A percentile compares a stretch with the other conserved stretches of the same genome.
Evolutionary conservation across 768 basidiomycete species (phyloP).

Genomic region (Mycena filopes): DNA sequence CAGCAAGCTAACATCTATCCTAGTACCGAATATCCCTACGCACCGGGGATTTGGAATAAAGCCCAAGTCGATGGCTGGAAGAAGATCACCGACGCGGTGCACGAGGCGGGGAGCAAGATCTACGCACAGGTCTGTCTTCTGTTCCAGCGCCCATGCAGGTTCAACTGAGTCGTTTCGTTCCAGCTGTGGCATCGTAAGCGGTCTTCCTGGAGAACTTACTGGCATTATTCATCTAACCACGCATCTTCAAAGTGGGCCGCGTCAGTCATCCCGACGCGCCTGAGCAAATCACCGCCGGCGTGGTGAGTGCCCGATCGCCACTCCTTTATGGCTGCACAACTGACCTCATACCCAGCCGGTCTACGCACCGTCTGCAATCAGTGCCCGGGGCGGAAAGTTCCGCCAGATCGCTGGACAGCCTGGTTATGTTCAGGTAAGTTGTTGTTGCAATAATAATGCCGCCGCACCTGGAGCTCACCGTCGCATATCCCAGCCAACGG

Average conservation of each 20-base stretch:
- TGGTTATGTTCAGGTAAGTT: constrained; percentile 36
- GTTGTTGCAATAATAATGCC: background rate
- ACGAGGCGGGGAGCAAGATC: constrained; percentile 36
- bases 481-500: constrained; percentile 34
- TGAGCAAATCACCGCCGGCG: constrained; percentile 11
- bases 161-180: background rate
- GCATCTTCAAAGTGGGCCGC: constrained; percentile 5
- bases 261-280: constrained; percentile 11
- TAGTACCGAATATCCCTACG: constrained; percentile 46
- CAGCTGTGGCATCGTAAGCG: constrained; percentile 32
- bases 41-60: constrained; percentile 33
- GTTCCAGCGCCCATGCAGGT: constrained; percentile 34
- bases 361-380: constrained; percentile 26
- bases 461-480: background rate
- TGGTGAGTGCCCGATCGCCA: background rate
- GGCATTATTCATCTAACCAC: background rate
- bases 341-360: constrained; percentile 15
- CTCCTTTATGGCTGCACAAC: background rate
- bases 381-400: constrained; percentile 41
- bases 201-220: background rate
- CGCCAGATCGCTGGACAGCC: constrained; percentile 35
- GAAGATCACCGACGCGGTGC: constrained; percentile 47
- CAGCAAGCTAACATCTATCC: background rate
- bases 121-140: constrained; percentile 40
- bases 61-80: constrained; percentile 43